Evolutionary conservation across 2,329 filamentous ascomycete species (phyloP), one percentile per base, ranked within the genome.

Genomic region (Amauroascus verrucosus): DNA sequence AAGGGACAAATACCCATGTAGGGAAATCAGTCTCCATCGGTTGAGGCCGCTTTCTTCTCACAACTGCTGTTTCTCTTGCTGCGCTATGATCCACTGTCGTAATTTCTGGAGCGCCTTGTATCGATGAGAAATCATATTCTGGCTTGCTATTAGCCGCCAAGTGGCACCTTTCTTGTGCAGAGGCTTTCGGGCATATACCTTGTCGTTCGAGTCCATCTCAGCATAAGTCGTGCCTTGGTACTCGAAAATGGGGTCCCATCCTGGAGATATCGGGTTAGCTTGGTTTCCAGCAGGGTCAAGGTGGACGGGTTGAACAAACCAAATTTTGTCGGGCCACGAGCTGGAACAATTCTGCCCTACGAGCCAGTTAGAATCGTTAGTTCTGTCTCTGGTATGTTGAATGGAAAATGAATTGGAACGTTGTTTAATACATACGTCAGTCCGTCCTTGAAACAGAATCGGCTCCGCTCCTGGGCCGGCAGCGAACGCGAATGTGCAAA

Each of bases 171-270:
- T 24, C n/a, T 13, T 6, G 28, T 11, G 46, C 22, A 30, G 51
- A 24, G 16, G 13, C n/a, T 20, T 30, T 4, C 33, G 13, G 8
- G 24, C 51, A 62, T 74, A 64, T 76, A 90, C 89, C 86, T 95
- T 91, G 74, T 87, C 88, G 70, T 86, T 75, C 58, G 83, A 90
- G 49, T 88, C 85, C 93, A 98, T 98, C 74, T 98, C 93, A 26
- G 93, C 93, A 67, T 95, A 84, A 74, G 93, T 98, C 71, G 88
- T 75, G 40, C 90, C 90, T 59, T 94, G 79, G 61, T 94, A 91
- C 72, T 98, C 93, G 63, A 98, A 98, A 59, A 95, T 85, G 1
- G 93, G 82, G 69, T 98, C 93, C 93, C 93, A 98, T 44, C 91
- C 90, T 95, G 58, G n/a, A 24, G 46, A 44, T 11, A 16, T 49